Percentiles rank a stretch among this genome's conserved stretches.
Evolutionary conservation across 1,139 yeast genomes (phyloP).

Genomic region (Sugiyamaella castrensis): DNA sequence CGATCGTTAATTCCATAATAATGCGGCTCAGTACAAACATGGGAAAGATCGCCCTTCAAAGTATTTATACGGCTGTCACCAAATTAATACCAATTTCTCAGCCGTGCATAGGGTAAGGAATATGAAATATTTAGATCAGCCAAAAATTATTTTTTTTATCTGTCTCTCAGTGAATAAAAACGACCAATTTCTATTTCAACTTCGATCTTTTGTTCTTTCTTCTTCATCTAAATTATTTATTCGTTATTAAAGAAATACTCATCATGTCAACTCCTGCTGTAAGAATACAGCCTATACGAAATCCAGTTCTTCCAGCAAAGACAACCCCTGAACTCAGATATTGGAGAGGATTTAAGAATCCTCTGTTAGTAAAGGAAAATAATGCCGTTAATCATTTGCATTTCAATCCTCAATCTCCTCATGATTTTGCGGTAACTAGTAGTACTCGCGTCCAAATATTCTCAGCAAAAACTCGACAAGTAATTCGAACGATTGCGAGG

Average conservation of each 20-base stretch:
- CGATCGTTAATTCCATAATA: too few relatives aligned
- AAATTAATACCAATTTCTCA: too few relatives aligned
- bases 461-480: constrained; percentile 90
- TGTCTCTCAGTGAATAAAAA: too few relatives aligned
- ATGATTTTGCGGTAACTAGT: constrained; percentile 92
- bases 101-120: constrained; percentile 5
- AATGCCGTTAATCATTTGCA: constrained; percentile 84
- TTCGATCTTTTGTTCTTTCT: too few relatives aligned
- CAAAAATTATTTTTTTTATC: constrained; percentile 4
- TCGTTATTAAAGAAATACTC: neutral
- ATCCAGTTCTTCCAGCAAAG: constrained; percentile 76
- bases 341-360: constrained; percentile 83
- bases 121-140: constrained; percentile 9
- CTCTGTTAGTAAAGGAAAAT: constrained; percentile 90
- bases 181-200: too few relatives aligned
- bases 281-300: constrained; percentile 64
- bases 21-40: too few relatives aligned
- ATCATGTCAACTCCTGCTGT: constrained; percentile 76
- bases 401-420: constrained; percentile 82
- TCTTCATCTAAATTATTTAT: neutral
- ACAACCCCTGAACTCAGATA: constrained; percentile 92
- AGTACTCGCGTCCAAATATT: constrained; percentile 90
- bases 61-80: too few relatives aligned
- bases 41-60: too few relatives aligned
- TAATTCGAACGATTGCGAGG: constrained; percentile 80